Evolutionary conservation across 2,329 filamentous ascomycete genomes (phyloP), one percentile per base, ranked within the genome.

Genomic region (Alternaria infectoria): DNA sequence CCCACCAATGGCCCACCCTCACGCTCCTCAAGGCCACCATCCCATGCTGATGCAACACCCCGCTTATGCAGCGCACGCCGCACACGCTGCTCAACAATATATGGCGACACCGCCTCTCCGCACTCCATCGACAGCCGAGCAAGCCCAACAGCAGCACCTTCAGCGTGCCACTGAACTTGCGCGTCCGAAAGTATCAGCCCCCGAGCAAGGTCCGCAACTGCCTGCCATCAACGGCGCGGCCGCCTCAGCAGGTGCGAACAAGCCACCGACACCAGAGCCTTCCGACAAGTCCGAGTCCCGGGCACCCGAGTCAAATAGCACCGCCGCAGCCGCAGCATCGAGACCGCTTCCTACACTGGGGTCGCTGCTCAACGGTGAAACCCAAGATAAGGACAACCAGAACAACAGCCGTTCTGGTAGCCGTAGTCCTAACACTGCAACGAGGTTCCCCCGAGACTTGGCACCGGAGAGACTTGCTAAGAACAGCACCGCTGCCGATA

Each of bases 341-440:
- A 78, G 78, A 47, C 81, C 80, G 2, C 86, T 89, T 26, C 88
- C 88, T 8, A 76, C 70, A 8, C 68, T 77, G 2, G 73, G 73
- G 11, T 77, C 76, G 1, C 71, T 79, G 25, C 72, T 79, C 44
- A 79, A 79, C 59, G 73, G 68, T 28, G 72, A 75, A 12, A 72
- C 71, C 19, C 65, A 69, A 19, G 67, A 66, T 19, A 70, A 72
- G 61, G 72, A 78, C 30, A 77, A 74, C 19, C 74, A 75, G 54
- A 74, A 67, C 64, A 76, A 69, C 54, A 80, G 76, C 61, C 79
- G 82, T 32, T 77, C 79, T 6, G 81, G 81, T 19, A 84, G 81
- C 64, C 77, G 78, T 47, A 84, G 82, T 77, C 68, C 75, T 62
- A 78, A 75, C 44, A 74, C 70, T n/a, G 68, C 72, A 13, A 66